These are phyloP conservation scores for Nitzschia putrida DNA, from an alignment of 108 stramenopile species.

Conservation along the genomic window DNA sequence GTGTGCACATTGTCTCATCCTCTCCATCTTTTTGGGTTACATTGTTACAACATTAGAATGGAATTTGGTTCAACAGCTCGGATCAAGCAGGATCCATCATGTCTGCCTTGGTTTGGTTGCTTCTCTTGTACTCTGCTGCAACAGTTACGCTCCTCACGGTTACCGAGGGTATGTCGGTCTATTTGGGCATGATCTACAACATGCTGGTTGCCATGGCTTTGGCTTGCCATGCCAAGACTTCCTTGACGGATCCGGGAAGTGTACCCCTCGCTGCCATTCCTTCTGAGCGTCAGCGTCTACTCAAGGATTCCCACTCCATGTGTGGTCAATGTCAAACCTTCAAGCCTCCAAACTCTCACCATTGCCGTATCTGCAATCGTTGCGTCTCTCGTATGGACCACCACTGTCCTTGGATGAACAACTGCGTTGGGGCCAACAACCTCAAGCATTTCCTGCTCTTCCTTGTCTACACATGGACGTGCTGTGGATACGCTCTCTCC, in stretches of 20 bases:
- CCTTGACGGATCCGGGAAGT: slow-evolving; percentile 89
- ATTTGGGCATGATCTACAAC: slow-evolving; percentile 55
- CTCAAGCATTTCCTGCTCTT: slow-evolving; percentile 90
- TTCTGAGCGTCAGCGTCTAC: slow-evolving; percentile 53
- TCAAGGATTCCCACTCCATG: slow-evolving; percentile 62
- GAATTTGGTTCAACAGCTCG: slow-evolving; percentile 71
- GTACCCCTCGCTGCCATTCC: slow-evolving; percentile 80
- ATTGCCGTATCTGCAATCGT: slow-evolving; percentile 94
- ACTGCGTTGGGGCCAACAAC: slow-evolving; percentile 25
- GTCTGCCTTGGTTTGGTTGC: slow-evolving; percentile 63
- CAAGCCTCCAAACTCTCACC: slow-evolving; percentile 91
- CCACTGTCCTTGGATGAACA: slow-evolving; percentile 94
- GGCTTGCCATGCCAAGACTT: slow-evolving; percentile 76
- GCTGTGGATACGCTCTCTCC: slow-evolving; percentile 72
- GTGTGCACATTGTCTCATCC: neutral
- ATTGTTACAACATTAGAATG: slow-evolving; percentile 40
- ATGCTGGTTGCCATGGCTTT: slow-evolving; percentile 60
- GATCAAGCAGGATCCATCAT: slow-evolving; percentile 77
- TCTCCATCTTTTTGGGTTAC: no score
- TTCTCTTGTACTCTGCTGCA: slow-evolving; percentile 61
- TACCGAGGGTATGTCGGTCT: slow-evolving; percentile 54
- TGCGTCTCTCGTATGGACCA: slow-evolving; percentile 95
- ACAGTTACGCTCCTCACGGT: slow-evolving; percentile 67
- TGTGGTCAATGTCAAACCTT: slow-evolving; percentile 88
- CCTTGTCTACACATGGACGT: slow-evolving; percentile 83